Evolutionary conservation across 139 green algal genomes (phyloP).

Genomic region (Nannochloris sp.): DNA sequence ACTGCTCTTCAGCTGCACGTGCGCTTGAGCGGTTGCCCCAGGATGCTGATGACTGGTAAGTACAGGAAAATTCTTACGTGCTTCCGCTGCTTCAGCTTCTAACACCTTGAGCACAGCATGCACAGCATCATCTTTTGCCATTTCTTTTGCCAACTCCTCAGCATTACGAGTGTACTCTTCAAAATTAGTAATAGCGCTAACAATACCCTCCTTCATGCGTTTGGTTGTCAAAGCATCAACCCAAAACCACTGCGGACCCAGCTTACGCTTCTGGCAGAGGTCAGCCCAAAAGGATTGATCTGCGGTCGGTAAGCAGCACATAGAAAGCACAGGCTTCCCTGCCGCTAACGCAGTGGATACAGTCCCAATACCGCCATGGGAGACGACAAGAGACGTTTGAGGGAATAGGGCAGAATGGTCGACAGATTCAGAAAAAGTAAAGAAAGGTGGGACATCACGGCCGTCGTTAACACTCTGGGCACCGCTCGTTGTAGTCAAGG

Average conservation of each 20-base stretch:
- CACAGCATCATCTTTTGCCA: not conserved
- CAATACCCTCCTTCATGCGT: not conserved
- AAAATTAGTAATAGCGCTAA: not conserved
- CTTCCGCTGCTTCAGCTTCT: not conserved
- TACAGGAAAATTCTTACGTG: no score
- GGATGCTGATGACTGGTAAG: no score
- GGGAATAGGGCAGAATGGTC: not conserved
- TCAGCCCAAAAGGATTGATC: slow-evolving; percentile 3
- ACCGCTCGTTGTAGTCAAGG: not conserved
- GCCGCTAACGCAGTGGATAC: not conserved
- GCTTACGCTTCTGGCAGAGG: not conserved
- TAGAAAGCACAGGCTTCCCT: not conserved
- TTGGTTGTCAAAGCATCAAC: not conserved
- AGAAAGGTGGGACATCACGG: no score
- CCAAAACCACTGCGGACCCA: slow-evolving; percentile 4
- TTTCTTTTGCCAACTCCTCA: not conserved
- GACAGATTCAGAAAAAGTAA: not conserved
- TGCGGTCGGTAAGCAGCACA: not conserved
- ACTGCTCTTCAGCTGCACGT: no score
- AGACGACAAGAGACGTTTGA: not conserved
- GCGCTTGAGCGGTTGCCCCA: no score
- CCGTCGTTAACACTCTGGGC: not conserved
- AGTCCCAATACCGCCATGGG: not conserved
- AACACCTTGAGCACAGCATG: not conserved
- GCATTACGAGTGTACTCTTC: not conserved